Evolutionary conservation across 108 stramenopile genomes (phyloP).

Genomic region (Cyclotella cryptica): DNA sequence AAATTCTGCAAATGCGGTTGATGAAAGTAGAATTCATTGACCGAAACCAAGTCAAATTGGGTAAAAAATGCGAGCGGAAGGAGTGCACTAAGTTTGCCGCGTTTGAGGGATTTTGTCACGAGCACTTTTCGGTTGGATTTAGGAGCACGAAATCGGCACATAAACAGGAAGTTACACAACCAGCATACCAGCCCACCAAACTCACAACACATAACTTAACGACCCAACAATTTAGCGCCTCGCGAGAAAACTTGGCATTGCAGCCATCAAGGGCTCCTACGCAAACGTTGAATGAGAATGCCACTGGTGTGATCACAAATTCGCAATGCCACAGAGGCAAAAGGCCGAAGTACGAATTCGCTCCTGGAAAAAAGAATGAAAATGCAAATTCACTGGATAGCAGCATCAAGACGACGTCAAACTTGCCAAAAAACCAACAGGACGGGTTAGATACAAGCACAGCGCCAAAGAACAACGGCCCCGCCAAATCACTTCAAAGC

Average conservation of each 20-base stretch:
- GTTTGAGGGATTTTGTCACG: conserved; percentile 13
- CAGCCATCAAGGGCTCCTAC: too few species aligned
- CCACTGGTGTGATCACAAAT: too few species aligned
- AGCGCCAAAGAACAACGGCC: neutral
- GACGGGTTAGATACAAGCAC: neutral
- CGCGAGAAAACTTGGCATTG: too few species aligned
- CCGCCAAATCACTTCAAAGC: neutral
- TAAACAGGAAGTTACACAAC: neutral
- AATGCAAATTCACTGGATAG: too few species aligned
- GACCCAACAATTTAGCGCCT: too few species aligned
- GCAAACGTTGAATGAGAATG: too few species aligned
- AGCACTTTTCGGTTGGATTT: neutral
- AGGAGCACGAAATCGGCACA: neutral
- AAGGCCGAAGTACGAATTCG: too few species aligned
- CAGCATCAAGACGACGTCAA: neutral
- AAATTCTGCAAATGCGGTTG: neutral
- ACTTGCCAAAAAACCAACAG: neutral
- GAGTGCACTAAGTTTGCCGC: neutral
- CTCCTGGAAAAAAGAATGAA: too few species aligned
- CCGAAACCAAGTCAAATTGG: neutral
- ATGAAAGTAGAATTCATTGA: conserved; percentile 13
- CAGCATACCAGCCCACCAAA: too few species aligned
- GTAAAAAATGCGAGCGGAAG: neutral
- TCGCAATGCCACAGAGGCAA: too few species aligned
- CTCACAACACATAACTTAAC: too few species aligned